Evolutionary conservation across 78 protist species (phyloP), one percentile per base, ranked within the genome.

Genomic region (Monocercomonoides exilis): DNA sequence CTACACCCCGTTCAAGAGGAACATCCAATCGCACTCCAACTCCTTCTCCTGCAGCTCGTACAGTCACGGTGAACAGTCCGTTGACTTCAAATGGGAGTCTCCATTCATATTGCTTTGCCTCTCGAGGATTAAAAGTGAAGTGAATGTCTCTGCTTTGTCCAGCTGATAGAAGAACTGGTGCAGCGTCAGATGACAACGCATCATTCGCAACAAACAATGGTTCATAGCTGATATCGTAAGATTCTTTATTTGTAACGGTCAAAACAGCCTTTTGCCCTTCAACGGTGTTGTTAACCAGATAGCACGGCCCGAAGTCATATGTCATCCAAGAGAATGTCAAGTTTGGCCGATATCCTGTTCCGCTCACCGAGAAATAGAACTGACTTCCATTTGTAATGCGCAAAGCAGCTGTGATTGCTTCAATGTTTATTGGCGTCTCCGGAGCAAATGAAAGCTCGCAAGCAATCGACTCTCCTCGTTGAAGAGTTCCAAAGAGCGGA

Each of bases 291-390:
- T 43, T 64, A 35, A 43, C 46, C 36, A 91, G 2, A 54, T 91
- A 91, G 11, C 38, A 2, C 77, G 91, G 84, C 6, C 94, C 95
- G 43, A 93, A 93, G 90, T 85, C 91, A 43, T 3, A 21, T 84
- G 43, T 0, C 38, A 0, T n/a, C 77, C 2, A 70, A 41, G 77
- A 33, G 81, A 93, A 87, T 3, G 0, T 1, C 4, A 93, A 84
- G 21, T 29, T 2, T 2, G 95, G 95, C 42, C 41, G 33, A n/a
- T 21, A 0, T 3, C 77, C 95, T 3, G 0, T 0, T 33, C 91
- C 96, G 21, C 45, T 0, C 42, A 91, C 43, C 5, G 0, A 11
- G 38, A 94, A 0, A 45, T 1, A 0, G 90, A 88, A 94, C 41
- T 77, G 0, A 4, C 44, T 54, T 3, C 96, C 94, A 86, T 91